Evolutionary conservation across 2,329 filamentous ascomycete species (phyloP).

Genomic region (Trichoderma atroviride): DNA sequence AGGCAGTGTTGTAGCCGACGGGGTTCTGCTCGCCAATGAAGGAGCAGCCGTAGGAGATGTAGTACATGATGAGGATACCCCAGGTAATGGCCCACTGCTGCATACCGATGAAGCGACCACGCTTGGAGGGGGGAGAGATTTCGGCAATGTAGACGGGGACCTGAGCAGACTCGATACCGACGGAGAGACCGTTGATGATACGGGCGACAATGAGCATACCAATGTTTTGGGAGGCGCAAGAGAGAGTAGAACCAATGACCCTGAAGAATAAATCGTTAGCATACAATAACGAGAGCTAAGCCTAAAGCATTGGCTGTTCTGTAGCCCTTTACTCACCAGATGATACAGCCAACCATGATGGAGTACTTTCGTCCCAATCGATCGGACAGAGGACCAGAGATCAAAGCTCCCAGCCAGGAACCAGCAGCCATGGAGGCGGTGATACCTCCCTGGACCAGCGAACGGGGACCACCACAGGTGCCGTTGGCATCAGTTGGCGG

Average conservation of each 20-base stretch:
- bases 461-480: slow-evolving; percentile 41
- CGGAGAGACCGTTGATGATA: slow-evolving; percentile 67
- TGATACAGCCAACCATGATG: slow-evolving; percentile 53
- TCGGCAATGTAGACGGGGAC: slow-evolving; percentile 73
- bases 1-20: slow-evolving; percentile 48
- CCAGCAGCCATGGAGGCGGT: slow-evolving; percentile 56
- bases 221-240: slow-evolving; percentile 50
- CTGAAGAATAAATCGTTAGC: slow-evolving; percentile 34
- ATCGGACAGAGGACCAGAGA: slow-evolving; percentile 54
- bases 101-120: slow-evolving; percentile 68
- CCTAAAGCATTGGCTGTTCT: background rate
- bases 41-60: slow-evolving; percentile 66
- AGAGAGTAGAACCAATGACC: slow-evolving; percentile 52
- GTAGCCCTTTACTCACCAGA: slow-evolving; percentile 48
- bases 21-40: slow-evolving; percentile 51
- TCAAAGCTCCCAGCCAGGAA: slow-evolving; percentile 52
- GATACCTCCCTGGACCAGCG: slow-evolving; percentile 54
- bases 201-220: slow-evolving; percentile 57
- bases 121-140: slow-evolving; percentile 56
- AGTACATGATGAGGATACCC: slow-evolving; percentile 69
- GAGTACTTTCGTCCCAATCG: slow-evolving; percentile 52
- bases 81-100: slow-evolving; percentile 77
- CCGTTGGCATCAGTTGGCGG: slow-evolving; percentile 38
- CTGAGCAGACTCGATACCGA: slow-evolving; percentile 67
- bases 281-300: background rate